phyloP scores from a whole-genome alignment of 2,329 filamentous ascomycete species.

The Thielaviopsis populi region DNA sequence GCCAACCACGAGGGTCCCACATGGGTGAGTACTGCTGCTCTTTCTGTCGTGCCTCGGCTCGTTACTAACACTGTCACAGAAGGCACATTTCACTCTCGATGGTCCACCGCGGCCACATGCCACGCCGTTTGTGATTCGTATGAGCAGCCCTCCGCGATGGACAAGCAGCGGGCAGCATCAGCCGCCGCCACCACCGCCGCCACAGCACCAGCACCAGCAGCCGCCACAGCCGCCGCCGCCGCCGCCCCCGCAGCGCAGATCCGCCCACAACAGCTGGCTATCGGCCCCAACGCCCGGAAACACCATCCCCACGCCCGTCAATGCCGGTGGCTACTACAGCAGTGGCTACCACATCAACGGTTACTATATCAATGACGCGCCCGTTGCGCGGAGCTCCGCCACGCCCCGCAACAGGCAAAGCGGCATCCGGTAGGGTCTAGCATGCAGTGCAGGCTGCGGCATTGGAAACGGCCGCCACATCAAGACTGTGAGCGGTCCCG shows the following conservation, averaged over 20 bases:
- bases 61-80: neutral
- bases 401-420: neutral
- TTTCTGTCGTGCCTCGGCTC: neutral
- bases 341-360: neutral
- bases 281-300: neutral
- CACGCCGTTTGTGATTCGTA: neutral
- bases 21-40: neutral
- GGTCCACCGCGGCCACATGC: neutral
- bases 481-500: no score
- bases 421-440: neutral
- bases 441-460: neutral
- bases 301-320: conserved; percentile 1
- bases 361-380: neutral
- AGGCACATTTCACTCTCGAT: neutral
- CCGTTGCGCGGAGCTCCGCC: neutral
- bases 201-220: neutral
- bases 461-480: neutral
- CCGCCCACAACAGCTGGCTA: neutral
- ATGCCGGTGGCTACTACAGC: neutral
- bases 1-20: neutral
- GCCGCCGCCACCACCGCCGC: neutral
- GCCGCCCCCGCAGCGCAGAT: neutral
- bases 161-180: neutral
- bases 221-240: neutral
- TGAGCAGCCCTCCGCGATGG: neutral